phyloP scores from a whole-genome alignment of 805 yeast species.

The Wickerhamomyces sydowiorum region DNA sequence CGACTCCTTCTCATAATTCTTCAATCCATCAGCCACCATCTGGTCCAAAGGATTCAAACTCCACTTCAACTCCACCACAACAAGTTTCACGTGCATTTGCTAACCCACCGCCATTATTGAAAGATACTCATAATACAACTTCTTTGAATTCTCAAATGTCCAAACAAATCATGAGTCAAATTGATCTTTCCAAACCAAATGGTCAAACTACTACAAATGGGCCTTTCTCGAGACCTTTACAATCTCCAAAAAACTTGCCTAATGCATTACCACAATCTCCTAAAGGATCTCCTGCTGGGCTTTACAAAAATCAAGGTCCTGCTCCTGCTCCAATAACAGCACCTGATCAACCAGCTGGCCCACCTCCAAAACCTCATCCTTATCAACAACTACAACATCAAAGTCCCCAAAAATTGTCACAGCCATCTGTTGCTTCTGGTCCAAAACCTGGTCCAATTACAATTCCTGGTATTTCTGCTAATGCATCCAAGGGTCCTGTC shows the following conservation, averaged over 20 bases:
- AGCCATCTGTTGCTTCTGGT: background rate
- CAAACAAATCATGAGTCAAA: constrained; percentile 3
- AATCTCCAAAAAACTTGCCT: background rate
- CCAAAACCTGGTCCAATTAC: too few relatives aligned
- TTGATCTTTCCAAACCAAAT: constrained; percentile 5
- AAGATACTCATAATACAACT: constrained; percentile 9
- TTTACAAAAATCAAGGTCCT: background rate
- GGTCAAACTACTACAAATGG: too few relatives aligned
- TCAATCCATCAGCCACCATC: background rate
- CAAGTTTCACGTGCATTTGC: constrained; percentile 7
- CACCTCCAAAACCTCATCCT: constrained; percentile 10
- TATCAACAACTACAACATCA: constrained; percentile 7
- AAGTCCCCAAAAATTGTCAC: background rate
- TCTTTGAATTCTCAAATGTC: constrained; percentile 11
- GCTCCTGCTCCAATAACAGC: background rate
- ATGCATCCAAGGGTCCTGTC: background rate
- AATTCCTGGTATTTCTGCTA: background rate
- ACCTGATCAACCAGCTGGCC: background rate
- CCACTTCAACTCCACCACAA: constrained; percentile 14
- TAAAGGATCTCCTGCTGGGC: background rate
- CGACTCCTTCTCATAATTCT: background rate
- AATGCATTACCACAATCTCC: background rate
- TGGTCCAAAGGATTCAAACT: background rate
- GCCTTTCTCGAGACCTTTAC: background rate
- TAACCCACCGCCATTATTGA: constrained; percentile 16